Base-by-base conservation (phyloP, 202 grass and related monocot genomes). In the Digitaria exilis region DNA sequence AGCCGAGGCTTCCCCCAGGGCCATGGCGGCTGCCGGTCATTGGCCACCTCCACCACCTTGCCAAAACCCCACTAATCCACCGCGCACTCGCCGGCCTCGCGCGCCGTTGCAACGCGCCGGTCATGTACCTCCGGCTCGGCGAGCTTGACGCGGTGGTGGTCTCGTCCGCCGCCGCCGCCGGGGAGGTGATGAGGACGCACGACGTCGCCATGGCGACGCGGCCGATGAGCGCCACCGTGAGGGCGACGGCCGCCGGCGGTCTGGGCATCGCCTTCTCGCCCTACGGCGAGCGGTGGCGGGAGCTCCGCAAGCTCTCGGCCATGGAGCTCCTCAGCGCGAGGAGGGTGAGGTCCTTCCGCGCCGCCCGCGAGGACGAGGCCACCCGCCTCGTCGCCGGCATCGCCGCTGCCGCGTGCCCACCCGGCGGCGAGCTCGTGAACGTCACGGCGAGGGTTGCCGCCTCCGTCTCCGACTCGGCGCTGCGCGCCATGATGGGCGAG, bases 361-460 rank as follows among this genome's bases (percentile, higher is more conserved):
- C 62, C 21, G 34, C 90, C 6, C 67, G 88, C 34, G 82, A 90
- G 52, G 72, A 88, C 29, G 88, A 94, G 75, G 58, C 82, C 35
- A 24, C 54, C 73, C 58, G 61, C 31, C 58, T 91, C 52, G 63
- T 91, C 15, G 67, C 43, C 41, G 69, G 71, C 31, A 71, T 91
- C 64, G 84, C 77, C 62, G 37, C 37, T n/a, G n/a, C n/a, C n/a
- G n/a, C n/a, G n/a, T n/a, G n/a, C n/a, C n/a, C n/a, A n/a, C n/a
- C n/a, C 44, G 32, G 49, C 45, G 32, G 49, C 16, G 17, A 19
- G 62, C 32, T 1, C 0, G 60, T 55, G 34, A 75, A 83, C 59
- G 59, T 83, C 16, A 75, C 32, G 24, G 17, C 21, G 6, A 46
- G 35, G 3, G 7, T 83, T 4, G n/a, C 60, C 10, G 5, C 7